These are phyloP conservation scores for Diaporthe destruens DNA, from an alignment of 2,329 filamentous ascomycete species.

Conservation along the genomic window DNA sequence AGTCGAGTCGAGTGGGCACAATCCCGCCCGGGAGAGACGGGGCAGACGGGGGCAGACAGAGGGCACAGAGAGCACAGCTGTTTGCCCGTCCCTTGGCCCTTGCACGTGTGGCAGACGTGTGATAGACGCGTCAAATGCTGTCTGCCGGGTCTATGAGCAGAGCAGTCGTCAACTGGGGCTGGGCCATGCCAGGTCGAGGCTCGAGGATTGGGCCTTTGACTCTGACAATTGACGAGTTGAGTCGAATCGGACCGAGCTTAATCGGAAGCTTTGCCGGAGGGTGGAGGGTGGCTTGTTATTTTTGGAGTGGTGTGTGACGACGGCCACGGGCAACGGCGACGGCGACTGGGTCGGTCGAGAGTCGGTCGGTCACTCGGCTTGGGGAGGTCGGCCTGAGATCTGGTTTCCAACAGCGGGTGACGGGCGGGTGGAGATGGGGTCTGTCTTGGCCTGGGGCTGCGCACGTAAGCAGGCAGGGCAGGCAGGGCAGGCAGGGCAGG, in stretches of 20 bases:
- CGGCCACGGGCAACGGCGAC: neutral
- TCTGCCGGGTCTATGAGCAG: neutral
- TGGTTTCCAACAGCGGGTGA: constrained; percentile 8
- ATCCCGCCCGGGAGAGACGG: neutral
- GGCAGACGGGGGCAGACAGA: no score
- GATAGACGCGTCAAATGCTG: constrained; percentile 5
- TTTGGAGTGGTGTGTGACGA: constrained; percentile 9
- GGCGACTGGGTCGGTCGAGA: neutral
- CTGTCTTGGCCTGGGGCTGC: neutral
- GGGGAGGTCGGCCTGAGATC: constrained; percentile 21
- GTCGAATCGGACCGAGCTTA: constrained; percentile 7
- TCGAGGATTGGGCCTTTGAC: neutral
- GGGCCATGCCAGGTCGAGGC: constrained; percentile 1
- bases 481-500: no score
- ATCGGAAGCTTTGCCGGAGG: constrained; percentile 22
- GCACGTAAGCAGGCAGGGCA: constrained; percentile 23
- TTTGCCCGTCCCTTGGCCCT: neutral
- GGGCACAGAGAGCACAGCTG: no score
- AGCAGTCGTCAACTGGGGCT: neutral
- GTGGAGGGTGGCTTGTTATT: neutral
- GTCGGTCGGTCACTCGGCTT: neutral
- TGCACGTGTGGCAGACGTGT: neutral
- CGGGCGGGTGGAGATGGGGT: neutral
- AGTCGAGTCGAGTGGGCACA: neutral
- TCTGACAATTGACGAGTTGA: neutral